Conservation (phyloP, 257 asterid species). For the Scutellaria baicalensis region DNA sequence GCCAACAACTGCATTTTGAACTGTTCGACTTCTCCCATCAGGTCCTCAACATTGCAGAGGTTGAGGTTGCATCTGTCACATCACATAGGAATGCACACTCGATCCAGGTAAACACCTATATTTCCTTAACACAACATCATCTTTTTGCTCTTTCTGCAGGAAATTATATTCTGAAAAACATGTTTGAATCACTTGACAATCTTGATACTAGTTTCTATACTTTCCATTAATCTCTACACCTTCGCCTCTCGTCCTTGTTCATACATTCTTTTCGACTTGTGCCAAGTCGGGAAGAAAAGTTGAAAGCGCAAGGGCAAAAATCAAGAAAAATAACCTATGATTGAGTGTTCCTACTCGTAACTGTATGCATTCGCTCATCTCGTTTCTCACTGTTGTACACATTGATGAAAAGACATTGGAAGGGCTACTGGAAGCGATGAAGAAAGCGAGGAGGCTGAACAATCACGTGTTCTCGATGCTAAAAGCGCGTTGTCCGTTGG, state of each 20-base stretch:
- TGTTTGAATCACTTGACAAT: no score
- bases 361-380: not conserved
- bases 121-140: not conserved
- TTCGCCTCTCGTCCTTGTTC: no score
- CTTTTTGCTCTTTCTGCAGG: not conserved
- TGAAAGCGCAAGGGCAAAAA: no score
- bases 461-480: conserved; percentile 86
- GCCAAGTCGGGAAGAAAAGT: no score
- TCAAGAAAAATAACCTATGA: no score
- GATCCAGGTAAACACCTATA: conserved; percentile 35
- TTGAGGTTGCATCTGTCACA: conserved; percentile 55
- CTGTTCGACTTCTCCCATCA: conserved; percentile 94
- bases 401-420: conserved; percentile 46
- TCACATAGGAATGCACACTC: conserved; percentile 51
- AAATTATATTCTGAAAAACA: no score
- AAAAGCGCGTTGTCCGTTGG: conserved; percentile 93
- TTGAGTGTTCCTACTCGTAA: not conserved
- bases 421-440: conserved; percentile 74
- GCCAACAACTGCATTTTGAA: conserved; percentile 91
- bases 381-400: not conserved
- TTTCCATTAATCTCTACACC: no score
- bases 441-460: conserved; percentile 85
- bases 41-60: conserved; percentile 95
- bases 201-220: no score
- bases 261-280: no score